Evolutionary conservation across 257 asterid species (phyloP).

Genomic region (Primulina tabacum): DNA sequence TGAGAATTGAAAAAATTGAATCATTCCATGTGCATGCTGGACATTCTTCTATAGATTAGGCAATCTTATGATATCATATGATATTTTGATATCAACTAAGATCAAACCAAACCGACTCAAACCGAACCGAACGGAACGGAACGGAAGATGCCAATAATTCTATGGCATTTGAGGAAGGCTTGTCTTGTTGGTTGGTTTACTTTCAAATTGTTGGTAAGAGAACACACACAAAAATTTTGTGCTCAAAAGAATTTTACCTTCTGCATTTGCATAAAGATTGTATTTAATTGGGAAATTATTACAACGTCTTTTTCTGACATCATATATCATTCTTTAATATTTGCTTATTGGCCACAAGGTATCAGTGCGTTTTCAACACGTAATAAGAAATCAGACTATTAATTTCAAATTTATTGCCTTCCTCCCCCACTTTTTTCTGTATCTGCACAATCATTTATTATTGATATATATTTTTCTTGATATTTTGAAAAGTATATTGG

Average conservation of each 20-base stretch:
- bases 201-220: not conserved
- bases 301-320: not conserved
- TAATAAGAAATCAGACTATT: not conserved
- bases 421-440: not conserved
- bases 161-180: not conserved
- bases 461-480: no score
- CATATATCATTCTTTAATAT: not conserved
- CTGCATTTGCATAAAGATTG: not conserved
- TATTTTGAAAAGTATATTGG: not conserved
- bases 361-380: not conserved
- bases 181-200: not conserved
- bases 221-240: not conserved
- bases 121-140: no score
- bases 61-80: no score
- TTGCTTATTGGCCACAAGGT: not conserved
- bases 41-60: not conserved
- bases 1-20: not conserved
- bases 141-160: no score
- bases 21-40: not conserved
- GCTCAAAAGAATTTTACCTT: not conserved
- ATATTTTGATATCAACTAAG: no score
- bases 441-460: not conserved
- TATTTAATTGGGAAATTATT: not conserved
- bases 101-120: no score
- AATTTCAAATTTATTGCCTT: not conserved